Conservation (phyloP, 305 asterid genomes). For the Rubia tinctorum region DNA sequence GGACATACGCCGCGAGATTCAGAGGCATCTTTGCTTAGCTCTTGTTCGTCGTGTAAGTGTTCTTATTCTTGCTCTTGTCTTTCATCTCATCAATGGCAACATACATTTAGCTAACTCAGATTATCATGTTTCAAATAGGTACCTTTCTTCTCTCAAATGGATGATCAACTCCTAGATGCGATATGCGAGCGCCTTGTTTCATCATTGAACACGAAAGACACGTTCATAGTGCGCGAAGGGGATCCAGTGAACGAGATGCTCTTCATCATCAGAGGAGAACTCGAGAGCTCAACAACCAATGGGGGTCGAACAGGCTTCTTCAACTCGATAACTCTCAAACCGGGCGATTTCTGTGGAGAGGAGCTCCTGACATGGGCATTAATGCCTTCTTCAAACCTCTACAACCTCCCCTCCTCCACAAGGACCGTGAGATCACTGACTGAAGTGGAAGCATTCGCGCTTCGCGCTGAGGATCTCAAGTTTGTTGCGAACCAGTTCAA, state of each 20-base stretch:
- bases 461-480: conserved; percentile 74
- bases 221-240: conserved; percentile 76
- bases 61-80: too few species aligned
- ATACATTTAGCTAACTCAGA: background rate
- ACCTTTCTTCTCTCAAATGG: conserved; percentile 93
- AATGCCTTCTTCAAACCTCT: conserved; percentile 38
- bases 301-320: conserved; percentile 86
- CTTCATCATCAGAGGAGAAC: conserved; percentile 82
- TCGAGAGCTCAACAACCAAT: conserved; percentile 82
- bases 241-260: conserved; percentile 88
- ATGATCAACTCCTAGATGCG: conserved; percentile 77
- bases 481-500: conserved; percentile 77
- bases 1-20: conserved; percentile 73
- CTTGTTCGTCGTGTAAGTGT: conserved; percentile 95
- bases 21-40: conserved; percentile 78
- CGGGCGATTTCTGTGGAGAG: conserved; percentile 89
- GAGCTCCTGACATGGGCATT: conserved; percentile 89
- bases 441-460: conserved; percentile 84
- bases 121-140: conserved; percentile 38
- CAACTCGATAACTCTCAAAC: conserved; percentile 71
- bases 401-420: conserved; percentile 70
- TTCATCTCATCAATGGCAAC: too few species aligned
- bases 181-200: conserved; percentile 81
- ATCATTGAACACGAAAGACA: conserved; percentile 66
- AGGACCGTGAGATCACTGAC: conserved; percentile 64